Evolutionary conservation across 768 basidiomycete species (phyloP).

Genomic region (Vararia minispora): DNA sequence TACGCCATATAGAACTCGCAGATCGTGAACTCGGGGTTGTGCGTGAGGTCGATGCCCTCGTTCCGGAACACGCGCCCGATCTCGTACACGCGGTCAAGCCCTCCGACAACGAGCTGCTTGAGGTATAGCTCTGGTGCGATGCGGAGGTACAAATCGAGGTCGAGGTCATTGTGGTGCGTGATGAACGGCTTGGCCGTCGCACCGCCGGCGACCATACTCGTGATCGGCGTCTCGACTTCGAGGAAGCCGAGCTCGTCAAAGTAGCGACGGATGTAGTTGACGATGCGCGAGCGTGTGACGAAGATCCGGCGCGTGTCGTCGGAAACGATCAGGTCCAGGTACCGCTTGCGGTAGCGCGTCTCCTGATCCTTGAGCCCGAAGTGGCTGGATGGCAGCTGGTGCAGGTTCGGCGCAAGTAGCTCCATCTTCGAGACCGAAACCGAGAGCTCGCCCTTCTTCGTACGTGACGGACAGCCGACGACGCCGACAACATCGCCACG

Average conservation of each 20-base stretch:
- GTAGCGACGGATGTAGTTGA: slow-evolving; percentile 90
- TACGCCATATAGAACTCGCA: slow-evolving; percentile 99
- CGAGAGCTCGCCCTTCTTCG: slow-evolving; percentile 92
- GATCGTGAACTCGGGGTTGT: slow-evolving; percentile 98
- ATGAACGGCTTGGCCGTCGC: slow-evolving; percentile 98
- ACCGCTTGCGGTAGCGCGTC: slow-evolving; percentile 95
- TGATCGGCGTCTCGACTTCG: slow-evolving; percentile 99
- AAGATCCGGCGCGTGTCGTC: slow-evolving; percentile 84
- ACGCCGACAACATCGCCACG: slow-evolving; percentile 97
- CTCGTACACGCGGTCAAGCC: slow-evolving; percentile 95
- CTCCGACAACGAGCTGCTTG: slow-evolving; percentile 95
- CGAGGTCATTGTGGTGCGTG: slow-evolving; percentile 97
- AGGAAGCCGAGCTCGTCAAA: slow-evolving; percentile 88
- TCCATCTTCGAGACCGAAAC: slow-evolving; percentile 72
- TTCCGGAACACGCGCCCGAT: slow-evolving; percentile 98
- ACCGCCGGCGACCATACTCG: slow-evolving; percentile 90
- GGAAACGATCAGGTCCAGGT: slow-evolving; percentile 95
- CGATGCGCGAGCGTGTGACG: slow-evolving; percentile 76
- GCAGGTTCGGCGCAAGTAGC: slow-evolving; percentile 91
- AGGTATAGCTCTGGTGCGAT: slow-evolving; percentile 97
- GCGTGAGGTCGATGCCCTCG: slow-evolving; percentile 97
- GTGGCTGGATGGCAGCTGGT: slow-evolving; percentile 87
- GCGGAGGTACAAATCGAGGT: slow-evolving; percentile 93
- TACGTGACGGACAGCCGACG: slow-evolving; percentile 77
- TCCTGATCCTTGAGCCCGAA: slow-evolving; percentile 97